Conservation (phyloP, 1,284 basidiomycete genomes). For the Cystobasidium sp. region DNA sequence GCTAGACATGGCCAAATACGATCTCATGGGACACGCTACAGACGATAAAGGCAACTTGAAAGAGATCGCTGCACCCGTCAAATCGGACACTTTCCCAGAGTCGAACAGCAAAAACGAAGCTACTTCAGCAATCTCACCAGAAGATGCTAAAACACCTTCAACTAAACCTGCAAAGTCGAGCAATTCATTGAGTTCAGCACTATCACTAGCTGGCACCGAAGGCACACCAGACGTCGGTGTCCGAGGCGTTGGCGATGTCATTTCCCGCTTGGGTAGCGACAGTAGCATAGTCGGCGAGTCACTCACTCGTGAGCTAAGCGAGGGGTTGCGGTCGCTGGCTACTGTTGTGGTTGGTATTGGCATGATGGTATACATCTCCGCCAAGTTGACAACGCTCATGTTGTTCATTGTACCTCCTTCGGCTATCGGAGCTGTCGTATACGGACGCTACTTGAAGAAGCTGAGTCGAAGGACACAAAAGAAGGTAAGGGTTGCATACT, state of each 20-base stretch:
- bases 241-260: constrained; percentile 88
- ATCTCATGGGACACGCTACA: constrained; percentile 33
- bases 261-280: constrained; percentile 88
- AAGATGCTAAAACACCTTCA: not conserved
- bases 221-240: constrained; percentile 64
- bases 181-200: constrained; percentile 8
- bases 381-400: constrained; percentile 86
- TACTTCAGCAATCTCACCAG: not conserved
- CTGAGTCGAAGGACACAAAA: constrained; percentile 92
- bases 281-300: constrained; percentile 93
- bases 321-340: constrained; percentile 82
- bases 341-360: constrained; percentile 90
- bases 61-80: constrained; percentile 15
- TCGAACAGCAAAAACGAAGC: not conserved
- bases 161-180: not conserved
- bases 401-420: constrained; percentile 91
- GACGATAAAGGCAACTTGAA: constrained; percentile 26
- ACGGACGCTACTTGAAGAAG: constrained; percentile 90
- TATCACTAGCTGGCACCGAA: constrained; percentile 16
- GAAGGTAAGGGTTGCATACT: constrained; percentile 63
- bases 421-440: constrained; percentile 92
- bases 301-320: constrained; percentile 87
- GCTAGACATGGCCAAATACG: constrained; percentile 42
- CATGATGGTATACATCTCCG: constrained; percentile 95
- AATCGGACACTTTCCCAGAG: not conserved